Base-by-base conservation (phyloP, 1,284 basidiomycete species). In the Cryptococcus sp. region DNA sequence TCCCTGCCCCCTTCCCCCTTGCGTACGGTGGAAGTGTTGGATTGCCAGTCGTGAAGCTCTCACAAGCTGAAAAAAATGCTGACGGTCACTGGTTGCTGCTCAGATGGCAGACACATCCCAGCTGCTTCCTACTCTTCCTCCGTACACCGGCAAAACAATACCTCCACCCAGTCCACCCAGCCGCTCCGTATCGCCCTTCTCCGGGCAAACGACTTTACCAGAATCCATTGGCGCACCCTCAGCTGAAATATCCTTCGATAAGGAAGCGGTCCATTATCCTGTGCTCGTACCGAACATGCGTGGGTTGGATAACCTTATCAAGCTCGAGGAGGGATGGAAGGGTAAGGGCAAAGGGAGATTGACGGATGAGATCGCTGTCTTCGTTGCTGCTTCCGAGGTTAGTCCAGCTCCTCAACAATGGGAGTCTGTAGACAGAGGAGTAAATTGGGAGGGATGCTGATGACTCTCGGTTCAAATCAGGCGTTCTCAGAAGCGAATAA, bases 81-180 rank as follows among this genome's bases (percentile, higher is more conserved):
- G 89, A 91, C 83, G 88, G 86, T 63, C 57, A 84, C 78, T n/a
- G n/a, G n/a, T n/a, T n/a, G 38, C 51, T 45, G 27, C 55, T 52
- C 72, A 93, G 88, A 93, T 95, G 91, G 90, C 86, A 17, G 89
- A 90, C 25, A 93, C 91, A 0, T 80, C 86, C 1, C 85, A 89
- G 50, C 58, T 78, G 3, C 63, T 76, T 5, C 69, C 71, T 22
- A 43, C 47, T 3, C 60, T 73, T 2, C 66, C 67, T 1, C 52
- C 63, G 3, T 58, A 61, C 20, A 35, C 54, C 30, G 39, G 52
- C 52, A 30, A 52, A 49, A 20, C 61, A 48, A 4, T 56, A 52
- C 13, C 52, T 27, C 19, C 59, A 54, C 19, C 25, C 43, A 25
- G 19, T 35, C 39, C 54, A 48, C 57, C 69, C 58, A 61, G 52